Percentiles rank a stretch among this genome's conserved stretches.
Evolutionary conservation across 1,284 basidiomycete genomes (phyloP).

Genomic region (Vanrija humicola): DNA sequence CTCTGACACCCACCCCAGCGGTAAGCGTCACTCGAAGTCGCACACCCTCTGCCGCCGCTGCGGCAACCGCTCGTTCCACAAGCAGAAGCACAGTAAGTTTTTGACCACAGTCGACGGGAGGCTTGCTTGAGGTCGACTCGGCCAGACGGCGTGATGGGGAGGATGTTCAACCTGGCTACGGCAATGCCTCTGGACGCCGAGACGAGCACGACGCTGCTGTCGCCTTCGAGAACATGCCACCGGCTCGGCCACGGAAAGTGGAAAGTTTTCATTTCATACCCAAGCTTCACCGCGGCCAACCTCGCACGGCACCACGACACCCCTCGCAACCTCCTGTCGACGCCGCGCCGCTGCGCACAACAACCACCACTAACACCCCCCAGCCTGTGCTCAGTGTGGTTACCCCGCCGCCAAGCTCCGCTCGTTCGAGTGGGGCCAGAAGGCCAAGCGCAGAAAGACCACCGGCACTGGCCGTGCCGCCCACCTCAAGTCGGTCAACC

Average conservation of each 20-base stretch:
- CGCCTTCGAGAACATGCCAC: too few relatives aligned
- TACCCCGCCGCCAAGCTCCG: constrained; percentile 94
- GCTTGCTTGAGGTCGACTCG: background rate
- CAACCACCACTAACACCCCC: background rate
- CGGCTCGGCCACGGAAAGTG: too few relatives aligned
- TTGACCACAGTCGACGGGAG: too few relatives aligned
- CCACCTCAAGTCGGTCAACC: constrained; percentile 85
- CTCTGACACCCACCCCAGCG: constrained; percentile 45
- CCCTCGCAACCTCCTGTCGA: too few relatives aligned
- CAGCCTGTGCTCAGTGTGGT: constrained; percentile 92
- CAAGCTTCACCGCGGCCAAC: too few relatives aligned
- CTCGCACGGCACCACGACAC: too few relatives aligned
- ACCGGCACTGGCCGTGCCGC: constrained; percentile 93
- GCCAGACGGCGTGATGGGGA: too few relatives aligned
- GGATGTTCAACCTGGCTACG: too few relatives aligned
- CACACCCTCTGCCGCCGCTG: constrained; percentile 97
- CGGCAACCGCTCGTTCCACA: constrained; percentile 88
- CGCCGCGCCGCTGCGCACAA: too few relatives aligned
- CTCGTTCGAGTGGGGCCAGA: constrained; percentile 96
- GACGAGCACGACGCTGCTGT: too few relatives aligned
- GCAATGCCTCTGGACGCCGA: too few relatives aligned
- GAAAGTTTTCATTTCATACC: too few relatives aligned
- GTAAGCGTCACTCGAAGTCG: constrained; percentile 97
- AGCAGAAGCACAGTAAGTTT: constrained; percentile 87
- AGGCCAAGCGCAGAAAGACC: constrained; percentile 99